Percentiles rank a stretch among this genome's conserved stretches.
phyloP scores from a whole-genome alignment of 2,329 filamentous ascomycete genomes.

The Scortechinia acanthostroma region DNA sequence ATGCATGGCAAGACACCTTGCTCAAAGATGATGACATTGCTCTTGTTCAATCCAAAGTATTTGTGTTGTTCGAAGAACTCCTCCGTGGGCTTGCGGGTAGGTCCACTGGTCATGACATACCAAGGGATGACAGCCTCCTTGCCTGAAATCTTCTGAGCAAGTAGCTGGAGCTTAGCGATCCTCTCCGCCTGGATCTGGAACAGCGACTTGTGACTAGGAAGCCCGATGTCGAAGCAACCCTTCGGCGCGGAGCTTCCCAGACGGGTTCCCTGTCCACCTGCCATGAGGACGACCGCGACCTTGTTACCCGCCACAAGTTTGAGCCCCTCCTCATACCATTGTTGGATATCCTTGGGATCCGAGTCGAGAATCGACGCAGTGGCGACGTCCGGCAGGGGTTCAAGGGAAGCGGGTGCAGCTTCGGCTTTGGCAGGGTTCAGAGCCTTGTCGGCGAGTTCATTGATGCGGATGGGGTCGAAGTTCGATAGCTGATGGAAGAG shows the following conservation, averaged over 20 bases:
- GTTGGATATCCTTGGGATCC: constrained; percentile 66
- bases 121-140: constrained; percentile 70
- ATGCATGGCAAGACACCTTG: constrained; percentile 95
- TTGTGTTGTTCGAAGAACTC: constrained; percentile 82
- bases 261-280: constrained; percentile 90
- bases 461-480: constrained; percentile 83
- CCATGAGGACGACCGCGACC: constrained; percentile 87
- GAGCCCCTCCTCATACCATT: constrained; percentile 78
- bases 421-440: constrained; percentile 67
- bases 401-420: constrained; percentile 48
- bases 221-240: constrained; percentile 92
- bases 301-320: constrained; percentile 74
- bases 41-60: constrained; percentile 81
- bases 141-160: constrained; percentile 64
- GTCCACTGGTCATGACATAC: constrained; percentile 99
- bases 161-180: constrained; percentile 75
- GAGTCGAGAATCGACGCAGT: constrained; percentile 90
- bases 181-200: constrained; percentile 97
- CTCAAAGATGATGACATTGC: constrained; percentile 89
- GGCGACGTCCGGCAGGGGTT: constrained; percentile 80
- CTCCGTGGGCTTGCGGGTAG: constrained; percentile 85
- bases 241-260: constrained; percentile 92
- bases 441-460: constrained; percentile 75
- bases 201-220: constrained; percentile 85
- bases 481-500: constrained; percentile 75